Conservation (phyloP, 78 protist genomes). For the Polysphondylium violaceum region DNA sequence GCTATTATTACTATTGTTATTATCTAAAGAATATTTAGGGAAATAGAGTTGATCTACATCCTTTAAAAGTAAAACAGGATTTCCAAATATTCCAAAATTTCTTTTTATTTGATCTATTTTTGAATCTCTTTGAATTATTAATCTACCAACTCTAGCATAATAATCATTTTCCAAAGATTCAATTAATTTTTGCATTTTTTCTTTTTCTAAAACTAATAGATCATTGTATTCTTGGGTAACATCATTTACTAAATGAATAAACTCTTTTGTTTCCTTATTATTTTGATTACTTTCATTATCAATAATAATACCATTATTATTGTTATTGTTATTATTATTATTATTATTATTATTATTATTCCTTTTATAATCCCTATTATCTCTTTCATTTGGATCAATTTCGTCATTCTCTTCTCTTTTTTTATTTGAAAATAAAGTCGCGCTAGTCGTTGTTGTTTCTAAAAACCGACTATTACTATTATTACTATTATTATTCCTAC, state of each 20-base stretch:
- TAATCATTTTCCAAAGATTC: conserved; percentile 27
- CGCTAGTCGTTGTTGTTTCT: neutral
- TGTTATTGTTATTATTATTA: conserved; percentile 18
- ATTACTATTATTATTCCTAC: neutral
- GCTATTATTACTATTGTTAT: neutral
- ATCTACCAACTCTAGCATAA: conserved; percentile 10
- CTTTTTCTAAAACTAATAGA: neutral
- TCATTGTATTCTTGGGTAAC: conserved; percentile 3
- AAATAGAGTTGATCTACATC: neutral
- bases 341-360: neutral
- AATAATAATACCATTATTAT: conserved; percentile 14
- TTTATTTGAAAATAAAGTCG: conserved; percentile 10
- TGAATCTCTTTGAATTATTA: conserved; percentile 7
- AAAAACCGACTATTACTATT: neutral
- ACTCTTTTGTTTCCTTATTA: neutral
- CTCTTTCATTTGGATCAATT: neutral
- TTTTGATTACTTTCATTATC: neutral
- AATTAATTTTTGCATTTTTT: neutral
- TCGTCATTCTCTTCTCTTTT: neutral
- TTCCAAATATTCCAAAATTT: neutral
- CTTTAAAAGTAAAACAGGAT: neutral
- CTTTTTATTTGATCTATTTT: conserved; percentile 13
- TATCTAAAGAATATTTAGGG: neutral
- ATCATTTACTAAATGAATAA: neutral
- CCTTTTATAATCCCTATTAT: too few relatives aligned